Evolutionary conservation across 495 filamentous ascomycete species (phyloP), one percentile per base, ranked within the genome.

Genomic region (Xylaria flabelliformis): DNA sequence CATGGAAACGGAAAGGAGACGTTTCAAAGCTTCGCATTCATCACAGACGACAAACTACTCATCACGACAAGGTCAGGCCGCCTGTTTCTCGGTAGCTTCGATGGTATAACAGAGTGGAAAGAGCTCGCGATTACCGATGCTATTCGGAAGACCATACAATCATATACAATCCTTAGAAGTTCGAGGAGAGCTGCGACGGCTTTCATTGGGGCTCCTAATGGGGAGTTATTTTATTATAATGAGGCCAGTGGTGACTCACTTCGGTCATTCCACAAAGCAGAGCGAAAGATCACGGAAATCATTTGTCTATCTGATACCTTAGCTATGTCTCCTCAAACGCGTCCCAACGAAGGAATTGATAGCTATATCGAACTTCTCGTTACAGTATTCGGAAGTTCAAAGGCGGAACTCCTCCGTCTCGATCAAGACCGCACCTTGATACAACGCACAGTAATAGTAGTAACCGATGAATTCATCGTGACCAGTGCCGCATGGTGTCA

Each of bases 21-120:
- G 8, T 87, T 91, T 69, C 91, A 89, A 72, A 80, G 85, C 42
- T 95, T 93, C 74, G 84, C 83, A 12, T 94, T 94, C 72, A 76
- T 94, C 29, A 86, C 86, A 3, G 77, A 86, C 1, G 80, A 85
- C 53, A 80, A 79, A 19, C 77, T 96, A 24, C 77, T 95, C 61
- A 84, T 83, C 3, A 89, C 86, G 4, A 90, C 91, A 2, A 84
- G 82, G 15, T 83, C 81, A n/a, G 92, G 91, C 3, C 83, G 86
- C 32, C 71, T 95, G 3, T 84, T 92, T 36, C 76, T 90, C 13
- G 90, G 81, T 7, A 67, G 74, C 1, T 75, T 87, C 24, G 75
- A 71, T 15, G 50, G 76, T 19, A 24, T 65, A 3, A 59, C 80
- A 1, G 48, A 53, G 4, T 87, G 86, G 85, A 73, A 74, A 58